Evolutionary conservation across 805 yeast genomes (phyloP), one percentile per base, ranked within the genome.

Genomic region (Myxozyma sirexii): DNA sequence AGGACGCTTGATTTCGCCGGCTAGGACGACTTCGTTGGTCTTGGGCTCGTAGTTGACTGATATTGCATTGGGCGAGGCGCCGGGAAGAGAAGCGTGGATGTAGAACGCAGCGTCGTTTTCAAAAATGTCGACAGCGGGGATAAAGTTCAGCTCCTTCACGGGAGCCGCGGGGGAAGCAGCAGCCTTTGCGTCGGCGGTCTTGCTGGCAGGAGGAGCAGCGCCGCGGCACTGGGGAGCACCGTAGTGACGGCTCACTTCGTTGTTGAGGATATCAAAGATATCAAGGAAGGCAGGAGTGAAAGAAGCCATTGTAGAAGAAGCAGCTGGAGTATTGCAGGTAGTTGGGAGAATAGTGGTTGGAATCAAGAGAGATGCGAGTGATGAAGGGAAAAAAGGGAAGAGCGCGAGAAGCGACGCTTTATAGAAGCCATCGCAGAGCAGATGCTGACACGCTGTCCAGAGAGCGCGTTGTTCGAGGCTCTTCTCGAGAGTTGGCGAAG

Each of bases 21-120:
- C 71, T 35, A 81, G 69, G 13, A 73, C 67, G 55, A 81, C 69
- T 62, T 78, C 77, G 55, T 79, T 77, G 21, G 74, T 71, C 42
- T 78, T 78, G 60, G 78, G 74, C 68, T 80, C 76, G 70, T 76
- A 81, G 68, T 81, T 83, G 55, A 80, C 68, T 13, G 65, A 79
- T 73, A 21, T 80, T 13, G 54, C 38, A 27, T n/a, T 27, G 17
- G 61, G 45, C 45, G 72, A 67, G 19, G 80, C 81, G 55, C 84
- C 84, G 8, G 84, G 82, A 54, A 80, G 70, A 0, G 82, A 76
- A 3, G 80, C 73, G 38, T 75, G 76, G 38, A 81, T 67, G 44
- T 75, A 77, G 61, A 77, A 80, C 19, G 71, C 66, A 46, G 74
- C 70, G 4, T 78, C 79, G 46, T 76, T 74, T 31, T 80, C 83